A percentile compares a stretch with the other conserved stretches of the same genome.
These are phyloP conservation scores for Chalciporus piperatus DNA, from an alignment of 768 basidiomycete genomes.

Conservation along the genomic window DNA sequence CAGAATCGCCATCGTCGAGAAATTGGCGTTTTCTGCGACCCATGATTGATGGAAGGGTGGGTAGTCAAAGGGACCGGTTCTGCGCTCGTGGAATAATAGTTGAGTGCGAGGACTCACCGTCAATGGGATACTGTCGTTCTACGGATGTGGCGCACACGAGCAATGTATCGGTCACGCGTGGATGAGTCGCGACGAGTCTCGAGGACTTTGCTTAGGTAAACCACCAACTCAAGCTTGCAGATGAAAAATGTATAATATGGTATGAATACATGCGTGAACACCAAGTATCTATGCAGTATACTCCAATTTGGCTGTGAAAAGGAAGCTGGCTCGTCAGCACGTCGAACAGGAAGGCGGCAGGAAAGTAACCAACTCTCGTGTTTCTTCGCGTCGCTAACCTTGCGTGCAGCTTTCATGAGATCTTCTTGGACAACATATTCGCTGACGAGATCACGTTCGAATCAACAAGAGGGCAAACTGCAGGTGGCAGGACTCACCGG, in stretches of 20 bases:
- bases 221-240: no score
- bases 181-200: no score
- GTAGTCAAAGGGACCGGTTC: neutral
- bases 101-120: constrained; percentile 13
- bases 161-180: no score
- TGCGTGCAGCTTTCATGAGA: constrained; percentile 92
- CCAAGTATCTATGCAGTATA: constrained; percentile 36
- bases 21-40: constrained; percentile 73
- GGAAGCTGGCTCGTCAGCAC: neutral
- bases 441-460: constrained; percentile 34
- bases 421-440: constrained; percentile 95
- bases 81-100: neutral
- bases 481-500: constrained; percentile 45
- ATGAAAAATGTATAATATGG: constrained; percentile 8
- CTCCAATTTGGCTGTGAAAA: constrained; percentile 39
- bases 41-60: constrained; percentile 41
- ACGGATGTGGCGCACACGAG: neutral
- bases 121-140: neutral
- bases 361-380: constrained; percentile 79
- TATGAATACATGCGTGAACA: constrained; percentile 22
- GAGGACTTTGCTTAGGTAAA: no score
- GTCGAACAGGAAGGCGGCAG: neutral
- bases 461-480: neutral
- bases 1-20: constrained; percentile 69
- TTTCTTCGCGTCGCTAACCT: constrained; percentile 95